phyloP scores from a whole-genome alignment of 306 rosid species.

The Cucumis sativus region Cucumber_9930_V3 NC_026655.2:3858501-3859000 shows the following conservation, averaged over 20 bases:
- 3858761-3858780: slow-evolving; percentile 68
- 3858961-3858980: slow-evolving; percentile 93
- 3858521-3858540: no score
- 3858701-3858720: slow-evolving; percentile 9
- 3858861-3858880: slow-evolving; percentile 90
- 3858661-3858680: neutral
- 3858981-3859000: slow-evolving; percentile 87
- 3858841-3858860: slow-evolving; percentile 75
- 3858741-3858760: slow-evolving; percentile 74
- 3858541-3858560: neutral
- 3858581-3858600: neutral
- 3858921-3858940: slow-evolving; percentile 96
- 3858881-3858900: slow-evolving; percentile 89
- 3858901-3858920: slow-evolving; percentile 94
- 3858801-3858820: slow-evolving; percentile 66
- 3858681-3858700: neutral
- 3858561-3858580: neutral
- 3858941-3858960: slow-evolving; percentile 91
- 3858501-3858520: no score
- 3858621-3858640: neutral
- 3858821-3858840: slow-evolving; percentile 96
- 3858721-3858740: slow-evolving; percentile 75
- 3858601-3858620: neutral
- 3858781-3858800: slow-evolving; percentile 76
- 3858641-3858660: neutral